These are phyloP conservation scores for Phaffia australis DNA, from an alignment of 768 basidiomycete species.

Conservation along the genomic window DNA sequence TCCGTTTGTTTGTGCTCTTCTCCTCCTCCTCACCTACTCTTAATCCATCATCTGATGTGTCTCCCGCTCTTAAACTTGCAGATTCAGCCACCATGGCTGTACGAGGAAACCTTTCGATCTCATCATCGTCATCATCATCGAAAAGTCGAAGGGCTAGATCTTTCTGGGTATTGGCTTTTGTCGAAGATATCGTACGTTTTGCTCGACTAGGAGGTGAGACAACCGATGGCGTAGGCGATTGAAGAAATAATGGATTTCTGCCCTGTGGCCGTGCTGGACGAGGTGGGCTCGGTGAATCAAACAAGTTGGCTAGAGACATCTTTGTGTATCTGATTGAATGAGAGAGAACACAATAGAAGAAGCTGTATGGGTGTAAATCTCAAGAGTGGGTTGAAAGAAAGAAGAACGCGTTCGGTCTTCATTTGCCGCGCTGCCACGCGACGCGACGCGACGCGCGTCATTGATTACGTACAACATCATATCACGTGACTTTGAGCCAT, in stretches of 20 bases:
- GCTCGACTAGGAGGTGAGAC: slow-evolving; percentile 15
- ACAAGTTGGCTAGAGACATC: slow-evolving; percentile 28
- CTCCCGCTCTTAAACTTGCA: slow-evolving; percentile 8
- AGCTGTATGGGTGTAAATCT: too few species aligned
- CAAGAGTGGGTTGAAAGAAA: too few species aligned
- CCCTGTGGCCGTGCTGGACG: slow-evolving; percentile 24
- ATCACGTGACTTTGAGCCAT: too few species aligned
- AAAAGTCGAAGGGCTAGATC: background rate
- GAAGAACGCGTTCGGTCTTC: too few species aligned
- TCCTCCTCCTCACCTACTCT: slow-evolving; percentile 32
- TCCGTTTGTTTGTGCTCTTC: slow-evolving; percentile 41
- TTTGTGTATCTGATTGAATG: too few species aligned
- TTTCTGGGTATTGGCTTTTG: background rate
- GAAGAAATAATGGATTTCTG: slow-evolving; percentile 12
- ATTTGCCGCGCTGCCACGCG: too few species aligned
- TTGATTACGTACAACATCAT: too few species aligned
- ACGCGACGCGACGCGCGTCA: too few species aligned
- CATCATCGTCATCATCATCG: slow-evolving; percentile 14
- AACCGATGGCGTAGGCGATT: slow-evolving; percentile 23
- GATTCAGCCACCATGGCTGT: slow-evolving; percentile 20
- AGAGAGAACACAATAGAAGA: too few species aligned
- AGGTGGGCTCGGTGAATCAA: slow-evolving; percentile 32
- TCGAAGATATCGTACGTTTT: background rate
- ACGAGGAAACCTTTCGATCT: background rate
- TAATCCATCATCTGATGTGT: background rate